Base-by-base conservation (phyloP, 2,329 filamentous ascomycete species). In the Capronia americana region DNA sequence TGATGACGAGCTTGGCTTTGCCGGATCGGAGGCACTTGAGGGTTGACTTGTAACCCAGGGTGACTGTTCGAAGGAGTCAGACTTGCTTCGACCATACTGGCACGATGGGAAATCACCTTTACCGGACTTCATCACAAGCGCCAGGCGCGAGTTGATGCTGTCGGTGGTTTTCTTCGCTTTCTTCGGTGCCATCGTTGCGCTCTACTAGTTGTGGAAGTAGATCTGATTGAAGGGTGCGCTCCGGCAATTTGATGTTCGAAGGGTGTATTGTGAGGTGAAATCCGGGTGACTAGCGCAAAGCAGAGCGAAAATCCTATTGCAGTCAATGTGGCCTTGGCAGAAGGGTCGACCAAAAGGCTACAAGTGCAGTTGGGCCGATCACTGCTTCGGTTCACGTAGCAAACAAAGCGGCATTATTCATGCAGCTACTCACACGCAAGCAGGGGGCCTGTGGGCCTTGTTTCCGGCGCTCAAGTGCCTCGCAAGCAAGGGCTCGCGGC, bases 1-100 rank as follows among this genome's bases (percentile, higher is more conserved):
- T 96, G 84, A 96, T 93, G 82, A 98, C 92, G 75, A 97, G 89
- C 91, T 98, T 98, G 82, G 95, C 95, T 90, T 97, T 98, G 83
- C 94, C 93, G 75, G 89, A 91, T 78, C 94, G 92, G 76, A 98
- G 91, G 75, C 86, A 86, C 91, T 98, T 96, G 79, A 95, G 87
- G 79, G 87, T 94, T 71, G 88, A 91, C 85, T 94, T 93, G 88
- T 94, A 94, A 77, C 93, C 93, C 73, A 96, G 87, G 73, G 88
- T 93, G 86, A 97, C 92, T 87, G 79, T 58, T 56, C 56, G 24
- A 61, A 50, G 10, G 62, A 62, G 32, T 60, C 66, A 65, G 65
- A 44, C 67, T 11, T 57, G 58, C 30, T 24, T 46, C n/a, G 20
- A 38, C 51, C 55, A 26, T 57, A 53, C 28, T 51, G 66, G 17